Conservation (phyloP, 2,329 filamentous ascomycete genomes). For the Apiospora saccharicola region DNA sequence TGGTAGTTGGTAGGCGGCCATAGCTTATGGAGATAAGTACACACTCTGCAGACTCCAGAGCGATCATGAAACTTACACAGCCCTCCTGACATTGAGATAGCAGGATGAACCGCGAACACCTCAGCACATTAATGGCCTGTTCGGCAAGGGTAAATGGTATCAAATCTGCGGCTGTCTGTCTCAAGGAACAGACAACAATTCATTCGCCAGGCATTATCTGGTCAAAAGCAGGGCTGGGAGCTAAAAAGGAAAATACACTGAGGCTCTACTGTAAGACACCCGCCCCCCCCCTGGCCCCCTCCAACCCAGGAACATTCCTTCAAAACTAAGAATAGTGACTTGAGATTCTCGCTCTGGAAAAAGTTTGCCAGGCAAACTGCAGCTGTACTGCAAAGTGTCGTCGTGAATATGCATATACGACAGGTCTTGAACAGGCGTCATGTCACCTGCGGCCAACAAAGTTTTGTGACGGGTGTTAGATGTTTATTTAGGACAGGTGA, state of each 20-base stretch:
- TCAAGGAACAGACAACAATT: background rate
- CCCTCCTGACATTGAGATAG: background rate
- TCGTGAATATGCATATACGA: constrained; percentile 7
- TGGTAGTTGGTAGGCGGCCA: background rate
- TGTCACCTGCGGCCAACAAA: background rate
- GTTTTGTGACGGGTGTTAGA: constrained; percentile 12
- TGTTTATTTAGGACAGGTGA: constrained; percentile 18
- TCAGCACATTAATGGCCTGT: background rate
- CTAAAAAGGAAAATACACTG: background rate
- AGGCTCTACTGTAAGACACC: background rate
- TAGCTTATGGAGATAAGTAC: background rate
- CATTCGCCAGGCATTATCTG: background rate
- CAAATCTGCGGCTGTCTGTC: constrained; percentile 8
- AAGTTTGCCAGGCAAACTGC: constrained; percentile 2
- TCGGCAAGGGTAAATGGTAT: background rate
- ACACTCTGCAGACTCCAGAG: background rate
- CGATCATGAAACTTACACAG: constrained; percentile 15
- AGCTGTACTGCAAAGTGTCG: background rate
- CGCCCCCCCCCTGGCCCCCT: background rate
- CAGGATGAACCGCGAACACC: background rate
- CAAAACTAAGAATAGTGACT: background rate
- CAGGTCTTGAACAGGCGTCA: background rate
- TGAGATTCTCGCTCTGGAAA: background rate
- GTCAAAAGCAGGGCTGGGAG: background rate
- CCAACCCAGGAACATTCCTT: background rate